A percentile compares a stretch with the other conserved stretches of the same genome.
These are phyloP conservation scores for Nigrograna mackinnonii DNA, from an alignment of 2,329 filamentous ascomycete genomes.

Conservation along the genomic window DNA sequence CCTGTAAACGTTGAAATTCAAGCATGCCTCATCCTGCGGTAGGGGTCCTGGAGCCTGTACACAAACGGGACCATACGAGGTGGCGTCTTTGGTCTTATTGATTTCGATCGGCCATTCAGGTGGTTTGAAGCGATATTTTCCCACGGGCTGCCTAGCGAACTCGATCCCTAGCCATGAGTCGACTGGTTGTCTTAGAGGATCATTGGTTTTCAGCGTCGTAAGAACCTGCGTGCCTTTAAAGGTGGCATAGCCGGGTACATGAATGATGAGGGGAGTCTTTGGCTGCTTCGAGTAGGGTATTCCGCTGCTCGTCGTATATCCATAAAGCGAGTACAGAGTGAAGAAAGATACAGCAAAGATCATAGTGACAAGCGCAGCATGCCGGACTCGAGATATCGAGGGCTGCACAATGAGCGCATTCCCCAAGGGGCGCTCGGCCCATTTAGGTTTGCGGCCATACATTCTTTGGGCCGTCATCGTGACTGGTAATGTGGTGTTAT, in stretches of 20 bases:
- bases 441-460: too few relatives aligned
- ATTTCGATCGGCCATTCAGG: constrained; percentile 47
- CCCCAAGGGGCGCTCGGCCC: too few relatives aligned
- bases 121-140: constrained; percentile 45
- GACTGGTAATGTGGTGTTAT: too few relatives aligned
- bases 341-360: constrained; percentile 21
- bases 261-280: constrained; percentile 22
- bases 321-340: constrained; percentile 26
- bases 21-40: constrained; percentile 36
- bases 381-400: too few relatives aligned
- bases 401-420: too few relatives aligned
- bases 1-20: constrained; percentile 36
- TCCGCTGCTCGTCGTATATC: neutral
- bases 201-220: constrained; percentile 34
- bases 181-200: constrained; percentile 36
- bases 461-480: too few relatives aligned
- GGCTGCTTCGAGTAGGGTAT: constrained; percentile 7
- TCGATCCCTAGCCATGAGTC: constrained; percentile 56
- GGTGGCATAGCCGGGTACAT: constrained; percentile 44
- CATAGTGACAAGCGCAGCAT: constrained; percentile 21
- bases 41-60: constrained; percentile 44
- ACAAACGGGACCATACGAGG: constrained; percentile 47
- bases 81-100: constrained; percentile 43
- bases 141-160: constrained; percentile 48
- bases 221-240: constrained; percentile 45